phyloP scores from a whole-genome alignment of 345 rosid species.

The Gossypium longicalyx region DNA sequence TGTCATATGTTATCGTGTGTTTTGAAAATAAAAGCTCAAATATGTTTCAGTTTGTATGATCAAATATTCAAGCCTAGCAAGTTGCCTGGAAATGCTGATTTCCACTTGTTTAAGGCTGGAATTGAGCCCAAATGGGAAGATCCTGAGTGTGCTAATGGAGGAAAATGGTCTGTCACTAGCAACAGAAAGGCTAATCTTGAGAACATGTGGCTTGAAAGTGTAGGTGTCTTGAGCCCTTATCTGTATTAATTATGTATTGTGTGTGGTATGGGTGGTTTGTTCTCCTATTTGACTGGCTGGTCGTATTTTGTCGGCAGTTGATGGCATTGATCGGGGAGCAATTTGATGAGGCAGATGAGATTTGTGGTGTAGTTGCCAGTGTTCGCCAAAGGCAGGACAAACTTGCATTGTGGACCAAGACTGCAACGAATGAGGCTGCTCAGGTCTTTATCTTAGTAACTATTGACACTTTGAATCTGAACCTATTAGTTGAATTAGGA shows the following conservation, averaged over 20 bases:
- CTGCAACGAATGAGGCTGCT: conserved; percentile 84
- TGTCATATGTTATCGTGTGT: neutral
- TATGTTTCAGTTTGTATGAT: conserved; percentile 58
- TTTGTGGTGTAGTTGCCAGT: conserved; percentile 91
- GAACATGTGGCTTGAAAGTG: conserved; percentile 84
- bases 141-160: conserved; percentile 88
- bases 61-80: conserved; percentile 78
- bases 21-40: neutral
- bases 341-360: conserved; percentile 82
- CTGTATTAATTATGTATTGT: neutral
- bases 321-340: conserved; percentile 97
- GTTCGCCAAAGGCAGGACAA: conserved; percentile 82
- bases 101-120: conserved; percentile 85
- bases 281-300: neutral
- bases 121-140: conserved; percentile 98
- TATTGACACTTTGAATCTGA: neutral
- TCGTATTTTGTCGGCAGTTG: conserved; percentile 36
- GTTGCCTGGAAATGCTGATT: conserved; percentile 55
- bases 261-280: neutral
- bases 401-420: conserved; percentile 86
- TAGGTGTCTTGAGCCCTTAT: conserved; percentile 21
- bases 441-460: conserved; percentile 45
- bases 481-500: conserved; percentile 1
- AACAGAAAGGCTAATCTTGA: conserved; percentile 53
- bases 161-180: conserved; percentile 72